Base-by-base conservation (phyloP, 2,329 filamentous ascomycete genomes). In the Fusarium ramigenum region DNA sequence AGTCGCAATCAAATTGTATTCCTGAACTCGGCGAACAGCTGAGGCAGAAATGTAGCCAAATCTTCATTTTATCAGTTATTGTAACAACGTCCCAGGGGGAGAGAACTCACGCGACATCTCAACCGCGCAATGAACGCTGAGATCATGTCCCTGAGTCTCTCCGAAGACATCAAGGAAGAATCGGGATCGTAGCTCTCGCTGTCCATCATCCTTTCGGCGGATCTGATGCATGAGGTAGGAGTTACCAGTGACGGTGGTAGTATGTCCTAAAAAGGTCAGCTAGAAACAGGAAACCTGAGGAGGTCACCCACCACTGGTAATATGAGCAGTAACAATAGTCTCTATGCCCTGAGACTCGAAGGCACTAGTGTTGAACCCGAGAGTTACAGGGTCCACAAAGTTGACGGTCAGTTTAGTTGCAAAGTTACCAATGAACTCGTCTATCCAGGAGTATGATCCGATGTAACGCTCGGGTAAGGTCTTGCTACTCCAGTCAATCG, bases 261-360 rank as follows among this genome's bases (percentile, higher is more conserved):
- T 37, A 21, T 53, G 32, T 0, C 23, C 49, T 53, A 4, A 5
- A 21, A 2, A 1, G 3, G 2, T 53, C 4, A 53, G 32, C 12
- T 9, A 10, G 7, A 16, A 4, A 15, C 5, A 21, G 1, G 8
- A 6, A 37, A 21, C 3, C 7, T 28, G 8, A 5, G 6, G 6
- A 21, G 0, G 3, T 16, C 18, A 28, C n/a, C 4, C 4, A 53
- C 50, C 34, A 19, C 7, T 28, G 2, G 18, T 28, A 5, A 37
- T 21, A 28, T 53, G 50, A 9, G 32, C 50, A 5, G 14, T 36
- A 8, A 53, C 34, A 3, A 53, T 37, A 1, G 50, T 53, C 19
- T 53, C 34, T 2, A 53, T 28, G 14, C 18, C 50, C 23, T 53
- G 34, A 0, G 34, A 16, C 7, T 16, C 34, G 14, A 2, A 28